phyloP scores from a whole-genome alignment of 768 basidiomycete species.

The Trichaptum fuscoviolaceum region DNA sequence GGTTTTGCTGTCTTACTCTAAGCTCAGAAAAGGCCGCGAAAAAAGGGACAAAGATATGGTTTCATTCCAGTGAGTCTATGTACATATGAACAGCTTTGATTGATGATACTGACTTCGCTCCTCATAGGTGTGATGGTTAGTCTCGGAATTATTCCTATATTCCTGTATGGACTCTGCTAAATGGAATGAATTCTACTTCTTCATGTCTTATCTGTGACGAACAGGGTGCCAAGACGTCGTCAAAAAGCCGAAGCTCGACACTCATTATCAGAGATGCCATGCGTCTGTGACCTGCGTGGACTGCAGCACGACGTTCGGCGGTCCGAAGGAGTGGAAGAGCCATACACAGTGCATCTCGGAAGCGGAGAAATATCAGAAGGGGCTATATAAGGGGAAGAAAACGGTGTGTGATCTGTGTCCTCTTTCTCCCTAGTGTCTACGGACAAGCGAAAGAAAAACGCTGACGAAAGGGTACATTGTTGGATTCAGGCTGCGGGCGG shows the following conservation, averaged over 20 bases:
- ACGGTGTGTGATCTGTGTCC: slow-evolving; percentile 27
- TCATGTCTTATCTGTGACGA: neutral
- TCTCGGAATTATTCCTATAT: neutral
- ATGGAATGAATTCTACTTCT: neutral
- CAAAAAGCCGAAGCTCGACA: slow-evolving; percentile 91
- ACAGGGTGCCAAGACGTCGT: slow-evolving; percentile 79
- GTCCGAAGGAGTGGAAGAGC: slow-evolving; percentile 70
- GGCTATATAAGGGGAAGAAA: slow-evolving; percentile 77
- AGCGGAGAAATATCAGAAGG: slow-evolving; percentile 91
- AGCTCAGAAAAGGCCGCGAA: neutral
- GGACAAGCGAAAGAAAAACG: slow-evolving; percentile 19
- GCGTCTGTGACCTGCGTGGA: slow-evolving; percentile 79
- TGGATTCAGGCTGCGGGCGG: neutral
- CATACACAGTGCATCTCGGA: slow-evolving; percentile 86
- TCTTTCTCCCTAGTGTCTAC: neutral
- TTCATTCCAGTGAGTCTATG: neutral
- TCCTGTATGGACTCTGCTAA: neutral
- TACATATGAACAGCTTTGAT: neutral
- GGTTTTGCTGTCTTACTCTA: too few species aligned
- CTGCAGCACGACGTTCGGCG: slow-evolving; percentile 78
- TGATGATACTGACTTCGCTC: neutral
- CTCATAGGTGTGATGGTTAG: neutral
- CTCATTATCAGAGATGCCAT: slow-evolving; percentile 58
- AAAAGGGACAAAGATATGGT: neutral
- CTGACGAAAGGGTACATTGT: neutral